A percentile compares a stretch with the other conserved stretches of the same genome.
Conservation (phyloP, 2,329 filamentous ascomycete species). For the Tolypocladium album region DNA sequence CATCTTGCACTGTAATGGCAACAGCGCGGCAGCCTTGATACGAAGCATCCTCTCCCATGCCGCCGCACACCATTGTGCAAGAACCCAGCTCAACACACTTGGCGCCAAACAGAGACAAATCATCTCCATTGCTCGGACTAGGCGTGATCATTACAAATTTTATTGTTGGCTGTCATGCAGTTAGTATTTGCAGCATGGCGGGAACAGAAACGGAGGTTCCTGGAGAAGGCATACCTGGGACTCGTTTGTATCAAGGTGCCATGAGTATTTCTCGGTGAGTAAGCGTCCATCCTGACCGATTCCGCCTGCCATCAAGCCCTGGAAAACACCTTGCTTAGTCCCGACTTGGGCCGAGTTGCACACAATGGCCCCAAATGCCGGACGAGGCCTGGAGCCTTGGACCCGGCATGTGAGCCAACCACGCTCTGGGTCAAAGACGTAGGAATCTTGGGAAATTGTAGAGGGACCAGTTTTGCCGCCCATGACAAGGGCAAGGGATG, state of each 20-base stretch:
- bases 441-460: constrained; percentile 36
- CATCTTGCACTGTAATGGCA: constrained; percentile 10
- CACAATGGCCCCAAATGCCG: constrained; percentile 33
- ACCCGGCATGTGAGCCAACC: constrained; percentile 37
- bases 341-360: constrained; percentile 13
- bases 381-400: constrained; percentile 20
- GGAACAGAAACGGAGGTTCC: background rate
- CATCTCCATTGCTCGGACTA: background rate
- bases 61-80: constrained; percentile 18
- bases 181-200: background rate
- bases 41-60: constrained; percentile 16
- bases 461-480: constrained; percentile 48
- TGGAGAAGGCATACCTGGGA: constrained; percentile 19
- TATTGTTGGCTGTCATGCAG: constrained; percentile 12
- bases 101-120: constrained; percentile 22
- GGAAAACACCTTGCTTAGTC: constrained; percentile 20
- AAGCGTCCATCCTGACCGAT: constrained; percentile 55
- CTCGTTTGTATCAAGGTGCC: constrained; percentile 40
- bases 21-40: constrained; percentile 17
- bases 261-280: constrained; percentile 51
- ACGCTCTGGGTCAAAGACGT: constrained; percentile 36
- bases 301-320: constrained; percentile 62
- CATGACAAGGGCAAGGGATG: constrained; percentile 43
- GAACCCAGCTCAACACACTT: constrained; percentile 11
- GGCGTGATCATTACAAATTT: constrained; percentile 9